These are phyloP conservation scores for Emericellopsis cladophorae DNA, from an alignment of 2,329 filamentous ascomycete species.

Conservation along the genomic window DNA sequence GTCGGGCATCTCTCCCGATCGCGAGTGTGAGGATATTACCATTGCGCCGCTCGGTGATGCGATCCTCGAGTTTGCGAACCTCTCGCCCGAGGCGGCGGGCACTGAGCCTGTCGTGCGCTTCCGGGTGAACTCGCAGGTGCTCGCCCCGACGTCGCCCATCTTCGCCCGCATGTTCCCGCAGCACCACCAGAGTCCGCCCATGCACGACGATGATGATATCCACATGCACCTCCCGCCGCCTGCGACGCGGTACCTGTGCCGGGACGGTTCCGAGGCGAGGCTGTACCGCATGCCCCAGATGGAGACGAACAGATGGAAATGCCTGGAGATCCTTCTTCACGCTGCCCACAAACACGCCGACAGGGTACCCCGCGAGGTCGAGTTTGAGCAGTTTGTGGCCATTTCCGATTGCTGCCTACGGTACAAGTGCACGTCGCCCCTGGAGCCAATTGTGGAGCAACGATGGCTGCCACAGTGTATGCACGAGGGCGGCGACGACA, in stretches of 20 bases:
- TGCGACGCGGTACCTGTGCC: constrained; percentile 20
- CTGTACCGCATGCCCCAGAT: constrained; percentile 40
- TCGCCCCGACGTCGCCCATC: constrained; percentile 37
- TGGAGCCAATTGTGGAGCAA: constrained; percentile 36
- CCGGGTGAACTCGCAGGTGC: constrained; percentile 35
- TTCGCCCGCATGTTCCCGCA: constrained; percentile 34
- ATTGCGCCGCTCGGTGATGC: constrained; percentile 33
- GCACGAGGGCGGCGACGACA: constrained; percentile 30
- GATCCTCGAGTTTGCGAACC: constrained; percentile 38
- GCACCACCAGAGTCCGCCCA: constrained; percentile 12
- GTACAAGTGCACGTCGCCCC: constrained; percentile 37
- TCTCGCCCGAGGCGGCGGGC: constrained; percentile 13
- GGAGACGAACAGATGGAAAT: constrained; percentile 26
- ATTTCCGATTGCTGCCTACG: constrained; percentile 35
- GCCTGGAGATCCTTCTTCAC: constrained; percentile 33
- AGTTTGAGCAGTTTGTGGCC: constrained; percentile 35
- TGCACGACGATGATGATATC: constrained; percentile 24
- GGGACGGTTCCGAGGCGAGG: constrained; percentile 29
- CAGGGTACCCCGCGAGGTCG: constrained; percentile 29
- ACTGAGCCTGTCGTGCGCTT: constrained; percentile 31
- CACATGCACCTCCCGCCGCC: constrained; percentile 21
- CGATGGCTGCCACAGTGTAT: constrained; percentile 40
- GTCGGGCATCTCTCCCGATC: constrained; percentile 24
- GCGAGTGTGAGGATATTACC: constrained; percentile 25
- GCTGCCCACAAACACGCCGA: constrained; percentile 37